Base-by-base conservation (phyloP, 345 rosid genomes). In the Citrus medica region DNA sequence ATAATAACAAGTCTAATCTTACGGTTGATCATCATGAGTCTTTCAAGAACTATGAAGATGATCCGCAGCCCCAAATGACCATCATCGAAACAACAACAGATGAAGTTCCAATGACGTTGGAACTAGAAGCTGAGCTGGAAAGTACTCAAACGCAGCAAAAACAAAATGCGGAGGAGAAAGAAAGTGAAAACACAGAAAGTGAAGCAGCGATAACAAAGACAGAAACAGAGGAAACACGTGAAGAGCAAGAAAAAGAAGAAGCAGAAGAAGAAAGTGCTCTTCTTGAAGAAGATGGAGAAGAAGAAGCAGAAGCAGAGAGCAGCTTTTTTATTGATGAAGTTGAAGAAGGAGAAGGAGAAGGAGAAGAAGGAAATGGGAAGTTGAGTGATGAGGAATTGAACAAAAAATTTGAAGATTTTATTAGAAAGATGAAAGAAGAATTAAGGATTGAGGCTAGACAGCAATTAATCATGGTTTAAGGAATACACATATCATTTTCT, bases 321-420 rank as follows among this genome's bases (percentile, higher is more conserved):
- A 66, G 53, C 6, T 40, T 33, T 42, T n/a, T 28, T 21, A 3
- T 46, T 32, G 61, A 79, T 6, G 68, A 76, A 27, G 22, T 53
- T 53, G 58, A 53, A 4, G 58, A 51, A 9, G 38, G 4, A 13
- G 67, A 30, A 30, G 32, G 1, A 27, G 28, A 27, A 27, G 55
- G 4, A 3, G 83, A 80, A 53, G 84, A 80, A 42, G 83, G 66
- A 58, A 82, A 80, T 69, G 90, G 75, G 46, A 61, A 66, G 84
- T 16, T 92, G 76, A 90, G 85, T 56, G 86, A 87, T 40, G 97
- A 90, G 58, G 98, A 93, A 7, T 69, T 95, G 68, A 91, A 92
- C 86, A 92, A 88, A 85, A 95, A 86, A 72, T 92, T 93, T 58
- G 99, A 95, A 21, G 99, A 95, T 74, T 95, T 95, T 75, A 95